Evolutionary conservation across 2,329 filamentous ascomycete genomes (phyloP), one percentile per base, ranked within the genome.

Genomic region (Cercospora sp.): DNA sequence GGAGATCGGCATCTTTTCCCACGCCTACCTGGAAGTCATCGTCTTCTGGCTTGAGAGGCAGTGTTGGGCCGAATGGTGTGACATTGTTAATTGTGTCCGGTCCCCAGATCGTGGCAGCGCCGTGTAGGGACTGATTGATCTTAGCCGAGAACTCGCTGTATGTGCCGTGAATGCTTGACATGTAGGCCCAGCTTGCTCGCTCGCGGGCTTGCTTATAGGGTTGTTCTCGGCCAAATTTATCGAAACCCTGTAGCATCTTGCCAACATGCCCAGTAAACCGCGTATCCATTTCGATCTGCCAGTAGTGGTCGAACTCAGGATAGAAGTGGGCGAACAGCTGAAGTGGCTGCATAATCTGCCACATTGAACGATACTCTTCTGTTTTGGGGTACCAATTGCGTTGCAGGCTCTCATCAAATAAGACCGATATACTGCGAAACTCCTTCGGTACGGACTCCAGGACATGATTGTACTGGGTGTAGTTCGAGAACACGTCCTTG

Each of bases 351-450:
- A 97, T 97, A 13, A 60, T 60, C 30, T 60, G 57, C 57, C 57
- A 60, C 57, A 5, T 94, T 92, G 42, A 64, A 40, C 18, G 93
- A 93, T 77, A 97, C 1, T 96, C 89, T 0, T 92, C 91, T 48
- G 94, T 84, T 45, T 90, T 85, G 61, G 85, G 84, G 71, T 84
- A 84, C 79, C 88, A 92, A 33, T 90, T 87, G 72, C 95, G 92
- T 74, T 91, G 89, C 79, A 97, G 92, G 12, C 90, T 90, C 79
- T 96, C 92, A 1, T 92, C 94, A 94, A 94, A 97, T 5, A 97
- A 84, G 0, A 91, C 95, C 18, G 91, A 91, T 76, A 97, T 88
- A 48, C 91, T 91, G 68, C 86, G 89, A 80, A 97, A 97, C 76
- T 97, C 94, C 71, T 88, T 85, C 0, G 94, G 91, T 13, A 94